These are phyloP conservation scores for Candolleomyces aberdarensis DNA, from an alignment of 768 basidiomycete species.

Conservation along the genomic window DNA sequence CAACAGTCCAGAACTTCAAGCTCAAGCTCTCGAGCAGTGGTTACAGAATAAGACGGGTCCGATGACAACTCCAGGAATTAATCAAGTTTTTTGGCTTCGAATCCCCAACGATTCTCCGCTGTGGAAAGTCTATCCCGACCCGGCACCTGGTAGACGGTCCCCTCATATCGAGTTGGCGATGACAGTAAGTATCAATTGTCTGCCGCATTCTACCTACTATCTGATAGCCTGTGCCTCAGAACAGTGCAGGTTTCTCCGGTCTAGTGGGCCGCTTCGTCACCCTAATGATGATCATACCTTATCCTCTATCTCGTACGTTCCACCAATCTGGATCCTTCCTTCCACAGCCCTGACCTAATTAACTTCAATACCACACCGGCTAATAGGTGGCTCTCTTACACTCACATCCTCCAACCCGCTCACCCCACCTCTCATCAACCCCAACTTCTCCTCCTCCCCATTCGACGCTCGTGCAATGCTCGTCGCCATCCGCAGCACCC, in stretches of 20 bases:
- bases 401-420: slow-evolving; percentile 12
- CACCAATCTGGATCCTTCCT: background rate
- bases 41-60: slow-evolving; percentile 18
- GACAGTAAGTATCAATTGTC: slow-evolving; percentile 7
- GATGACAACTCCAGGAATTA: slow-evolving; percentile 15
- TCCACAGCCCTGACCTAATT: background rate
- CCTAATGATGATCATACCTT: slow-evolving; percentile 19
- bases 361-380: background rate
- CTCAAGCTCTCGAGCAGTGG: slow-evolving; percentile 21
- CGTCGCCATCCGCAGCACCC: slow-evolving; percentile 1
- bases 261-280: slow-evolving; percentile 12
- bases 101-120: slow-evolving; percentile 18
- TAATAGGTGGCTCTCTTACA: slow-evolving; percentile 19
- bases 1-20: slow-evolving; percentile 19
- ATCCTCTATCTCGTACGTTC: slow-evolving; percentile 27
- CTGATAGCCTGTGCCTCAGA: background rate
- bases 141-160: slow-evolving; percentile 20
- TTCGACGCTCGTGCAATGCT: slow-evolving; percentile 6
- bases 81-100: slow-evolving; percentile 22
- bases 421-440: slow-evolving; percentile 9
- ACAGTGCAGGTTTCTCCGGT: slow-evolving; percentile 15
- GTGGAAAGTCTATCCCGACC: slow-evolving; percentile 17
- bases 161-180: slow-evolving; percentile 21
- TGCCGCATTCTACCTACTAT: background rate
- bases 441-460: background rate